Evolutionary conservation across 2,329 filamentous ascomycete species (phyloP).

Genomic region (Beauveria bassiana): DNA sequence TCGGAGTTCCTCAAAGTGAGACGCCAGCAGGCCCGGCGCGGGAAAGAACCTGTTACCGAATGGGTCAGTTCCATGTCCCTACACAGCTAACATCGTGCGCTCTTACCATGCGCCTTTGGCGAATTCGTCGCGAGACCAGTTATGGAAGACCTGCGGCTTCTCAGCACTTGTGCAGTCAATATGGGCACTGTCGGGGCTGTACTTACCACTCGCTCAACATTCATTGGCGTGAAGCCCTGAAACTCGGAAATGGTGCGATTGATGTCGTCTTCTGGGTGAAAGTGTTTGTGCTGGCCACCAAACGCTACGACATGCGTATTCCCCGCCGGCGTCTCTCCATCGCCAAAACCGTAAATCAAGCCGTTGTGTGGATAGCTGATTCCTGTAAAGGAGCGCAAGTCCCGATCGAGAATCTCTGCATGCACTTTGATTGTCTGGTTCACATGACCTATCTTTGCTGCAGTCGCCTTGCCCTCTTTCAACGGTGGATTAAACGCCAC

Average conservation of each 20-base stretch:
- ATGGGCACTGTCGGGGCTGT: too few species aligned
- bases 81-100: too few species aligned
- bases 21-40: conserved; percentile 27
- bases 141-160: conserved; percentile 33
- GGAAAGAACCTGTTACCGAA: conserved; percentile 25
- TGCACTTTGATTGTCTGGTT: conserved; percentile 40
- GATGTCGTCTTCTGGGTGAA: conserved; percentile 35
- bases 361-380: conserved; percentile 35
- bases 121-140: conserved; percentile 40
- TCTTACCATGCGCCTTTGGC: conserved; percentile 34
- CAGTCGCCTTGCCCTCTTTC: conserved; percentile 24
- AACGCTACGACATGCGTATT: conserved; percentile 42
- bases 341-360: conserved; percentile 35
- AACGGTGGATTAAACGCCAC: conserved; percentile 34
- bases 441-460: conserved; percentile 32
- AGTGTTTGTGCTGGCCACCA: conserved; percentile 33
- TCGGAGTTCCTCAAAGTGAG: conserved; percentile 32
- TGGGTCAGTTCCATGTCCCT: not conserved
- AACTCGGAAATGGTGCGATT: conserved; percentile 24
- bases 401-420: conserved; percentile 31
- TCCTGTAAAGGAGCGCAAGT: conserved; percentile 35
- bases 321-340: conserved; percentile 35
- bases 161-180: not conserved
- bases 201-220: conserved; percentile 21
- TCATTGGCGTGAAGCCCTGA: conserved; percentile 25